Evolutionary conservation across 805 yeast species (phyloP).

Genomic region (Suhomyces canberraensis): DNA sequence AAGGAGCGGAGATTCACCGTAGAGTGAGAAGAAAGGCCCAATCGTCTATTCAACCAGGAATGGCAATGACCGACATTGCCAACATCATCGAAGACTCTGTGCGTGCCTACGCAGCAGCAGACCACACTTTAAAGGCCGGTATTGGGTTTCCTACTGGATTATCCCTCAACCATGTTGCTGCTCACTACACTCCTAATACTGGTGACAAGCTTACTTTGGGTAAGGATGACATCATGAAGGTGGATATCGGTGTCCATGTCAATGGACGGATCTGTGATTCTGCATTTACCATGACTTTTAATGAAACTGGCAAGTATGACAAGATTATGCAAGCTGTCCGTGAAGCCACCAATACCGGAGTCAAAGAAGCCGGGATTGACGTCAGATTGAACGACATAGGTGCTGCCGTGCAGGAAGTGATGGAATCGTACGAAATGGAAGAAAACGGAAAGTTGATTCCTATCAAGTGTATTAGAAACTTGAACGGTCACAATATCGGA

Average conservation of each 20-base stretch:
- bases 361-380: slow-evolving; percentile 91
- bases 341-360: slow-evolving; percentile 93
- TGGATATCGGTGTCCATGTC: slow-evolving; percentile 94
- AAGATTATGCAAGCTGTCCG: slow-evolving; percentile 76
- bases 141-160: slow-evolving; percentile 99
- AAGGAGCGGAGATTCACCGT: slow-evolving; percentile 95
- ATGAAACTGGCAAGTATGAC: slow-evolving; percentile 79
- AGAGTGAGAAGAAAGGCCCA: slow-evolving; percentile 81
- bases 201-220: slow-evolving; percentile 81
- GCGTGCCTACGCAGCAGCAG: slow-evolving; percentile 68
- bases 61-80: slow-evolving; percentile 87
- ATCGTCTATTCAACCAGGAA: slow-evolving; percentile 78
- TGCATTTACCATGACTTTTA: slow-evolving; percentile 90
- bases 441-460: slow-evolving; percentile 82
- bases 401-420: slow-evolving; percentile 91
- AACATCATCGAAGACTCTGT: slow-evolving; percentile 84
- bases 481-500: slow-evolving; percentile 91
- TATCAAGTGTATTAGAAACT: slow-evolving; percentile 83
- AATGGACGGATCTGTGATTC: slow-evolving; percentile 93
- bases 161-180: slow-evolving; percentile 90
- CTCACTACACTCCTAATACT: slow-evolving; percentile 96
- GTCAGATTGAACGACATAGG: slow-evolving; percentile 94
- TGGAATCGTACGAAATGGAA: slow-evolving; percentile 95
- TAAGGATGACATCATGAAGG: slow-evolving; percentile 92
- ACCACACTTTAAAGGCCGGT: slow-evolving; percentile 67